A percentile compares a stretch with the other conserved stretches of the same genome.
phyloP scores from a whole-genome alignment of 2,329 filamentous ascomycete genomes.

The Magnaporthales sp. region DNA sequence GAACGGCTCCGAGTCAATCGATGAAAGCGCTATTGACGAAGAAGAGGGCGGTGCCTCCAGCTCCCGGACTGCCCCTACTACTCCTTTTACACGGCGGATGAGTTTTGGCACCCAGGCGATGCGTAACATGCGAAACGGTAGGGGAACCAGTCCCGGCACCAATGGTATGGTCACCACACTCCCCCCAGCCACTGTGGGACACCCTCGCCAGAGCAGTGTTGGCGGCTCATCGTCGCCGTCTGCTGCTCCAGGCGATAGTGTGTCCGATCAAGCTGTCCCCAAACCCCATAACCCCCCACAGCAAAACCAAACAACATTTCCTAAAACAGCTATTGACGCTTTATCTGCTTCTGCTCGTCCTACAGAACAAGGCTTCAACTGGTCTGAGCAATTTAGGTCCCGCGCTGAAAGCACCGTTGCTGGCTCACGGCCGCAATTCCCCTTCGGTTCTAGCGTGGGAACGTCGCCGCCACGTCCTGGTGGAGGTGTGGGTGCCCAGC shows the following conservation, averaged over 20 bases:
- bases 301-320: constrained; percentile 16
- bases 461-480: constrained; percentile 31
- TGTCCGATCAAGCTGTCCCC: constrained; percentile 3
- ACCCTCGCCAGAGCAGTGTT: constrained; percentile 22
- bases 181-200: background rate
- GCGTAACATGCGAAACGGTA: constrained; percentile 54
- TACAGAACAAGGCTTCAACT: constrained; percentile 91
- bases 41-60: constrained; percentile 41
- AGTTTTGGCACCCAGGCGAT: constrained; percentile 82
- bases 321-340: constrained; percentile 58
- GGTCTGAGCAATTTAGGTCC: constrained; percentile 89
- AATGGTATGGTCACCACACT: constrained; percentile 43
- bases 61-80: constrained; percentile 52
- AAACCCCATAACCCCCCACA: constrained; percentile 6
- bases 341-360: constrained; percentile 35
- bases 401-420: constrained; percentile 75
- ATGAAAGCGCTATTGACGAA: constrained; percentile 68
- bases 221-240: constrained; percentile 1
- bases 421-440: constrained; percentile 48
- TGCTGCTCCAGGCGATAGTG: background rate
- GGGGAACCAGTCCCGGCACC: constrained; percentile 49
- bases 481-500: constrained; percentile 23
- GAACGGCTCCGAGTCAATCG: constrained; percentile 51
- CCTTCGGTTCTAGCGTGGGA: constrained; percentile 37
- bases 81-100: constrained; percentile 75